These are phyloP conservation scores for Talaromyces sp. DNA, from an alignment of 2,329 filamentous ascomycete species.

Conservation along the genomic window DNA sequence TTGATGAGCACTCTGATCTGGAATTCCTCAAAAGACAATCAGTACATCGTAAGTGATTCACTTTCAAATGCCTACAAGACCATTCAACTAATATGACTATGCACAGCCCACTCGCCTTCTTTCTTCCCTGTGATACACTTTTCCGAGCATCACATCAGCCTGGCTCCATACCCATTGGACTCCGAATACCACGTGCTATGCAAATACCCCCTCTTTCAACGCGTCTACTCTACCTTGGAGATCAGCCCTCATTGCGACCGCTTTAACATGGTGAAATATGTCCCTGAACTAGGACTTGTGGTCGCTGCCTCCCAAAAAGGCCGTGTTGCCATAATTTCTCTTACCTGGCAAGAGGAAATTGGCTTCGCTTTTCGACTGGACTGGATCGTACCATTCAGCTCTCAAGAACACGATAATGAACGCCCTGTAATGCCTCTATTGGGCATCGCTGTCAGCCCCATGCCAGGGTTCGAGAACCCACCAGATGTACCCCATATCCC, in stretches of 20 bases:
- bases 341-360: conserved; percentile 46
- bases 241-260: conserved; percentile 47
- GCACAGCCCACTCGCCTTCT: conserved; percentile 21
- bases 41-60: conserved; percentile 20
- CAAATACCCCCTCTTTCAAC: conserved; percentile 32
- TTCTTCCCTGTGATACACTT: conserved; percentile 48
- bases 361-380: conserved; percentile 58
- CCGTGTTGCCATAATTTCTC: conserved; percentile 56
- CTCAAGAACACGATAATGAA: conserved; percentile 50
- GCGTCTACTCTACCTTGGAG: conserved; percentile 26
- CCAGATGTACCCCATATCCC: conserved; percentile 40
- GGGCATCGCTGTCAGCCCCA: conserved; percentile 59
- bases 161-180: conserved; percentile 39
- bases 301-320: conserved; percentile 61
- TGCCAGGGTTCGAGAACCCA: conserved; percentile 54
- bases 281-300: conserved; percentile 62
- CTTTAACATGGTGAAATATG: conserved; percentile 60
- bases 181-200: conserved; percentile 35
- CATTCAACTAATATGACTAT: neutral
- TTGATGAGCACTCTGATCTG: conserved; percentile 12
- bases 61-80: neutral
- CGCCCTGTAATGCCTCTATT: conserved; percentile 52
- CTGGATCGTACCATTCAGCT: conserved; percentile 56
- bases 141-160: conserved; percentile 42
- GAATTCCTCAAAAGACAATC: neutral